phyloP scores from a whole-genome alignment of 768 basidiomycete genomes.

The Mycena rosella region DNA sequence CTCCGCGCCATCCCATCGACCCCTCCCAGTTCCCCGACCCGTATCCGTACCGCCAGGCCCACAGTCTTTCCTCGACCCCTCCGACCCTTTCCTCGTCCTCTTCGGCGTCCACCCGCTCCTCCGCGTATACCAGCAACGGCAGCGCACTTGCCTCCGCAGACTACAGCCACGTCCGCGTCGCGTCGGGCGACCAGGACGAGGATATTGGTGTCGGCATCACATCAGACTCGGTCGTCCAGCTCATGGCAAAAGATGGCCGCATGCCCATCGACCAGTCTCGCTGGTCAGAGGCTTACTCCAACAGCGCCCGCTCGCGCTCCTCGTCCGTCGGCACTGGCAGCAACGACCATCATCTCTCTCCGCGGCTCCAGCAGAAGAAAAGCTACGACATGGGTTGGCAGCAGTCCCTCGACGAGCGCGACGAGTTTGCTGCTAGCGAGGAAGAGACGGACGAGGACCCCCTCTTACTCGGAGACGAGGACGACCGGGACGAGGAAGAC shows the following conservation, averaged over 20 bases:
- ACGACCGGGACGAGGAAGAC: slow-evolving; percentile 63
- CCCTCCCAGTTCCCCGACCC: slow-evolving; percentile 80
- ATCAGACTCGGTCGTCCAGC: slow-evolving; percentile 73
- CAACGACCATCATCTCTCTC: slow-evolving; percentile 58
- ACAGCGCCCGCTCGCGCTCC: slow-evolving; percentile 75
- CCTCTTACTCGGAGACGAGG: slow-evolving; percentile 59
- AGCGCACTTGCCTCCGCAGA: slow-evolving; percentile 72
- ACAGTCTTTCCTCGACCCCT: slow-evolving; percentile 57
- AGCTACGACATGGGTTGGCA: slow-evolving; percentile 86
- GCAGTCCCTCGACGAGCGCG: slow-evolving; percentile 72
- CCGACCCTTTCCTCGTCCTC: slow-evolving; percentile 82
- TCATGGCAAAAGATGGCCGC: slow-evolving; percentile 57
- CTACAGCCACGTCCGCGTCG: slow-evolving; percentile 75
- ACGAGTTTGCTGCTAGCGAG: slow-evolving; percentile 71
- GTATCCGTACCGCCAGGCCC: slow-evolving; percentile 70
- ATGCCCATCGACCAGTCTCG: slow-evolving; percentile 68
- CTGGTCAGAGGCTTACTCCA: slow-evolving; percentile 82
- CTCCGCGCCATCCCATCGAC: slow-evolving; percentile 64
- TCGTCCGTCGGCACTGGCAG: slow-evolving; percentile 64
- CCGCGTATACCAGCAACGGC: slow-evolving; percentile 81
- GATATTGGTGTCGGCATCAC: slow-evolving; percentile 66
- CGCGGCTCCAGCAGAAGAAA: slow-evolving; percentile 70
- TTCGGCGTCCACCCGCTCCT: slow-evolving; percentile 78
- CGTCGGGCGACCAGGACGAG: slow-evolving; percentile 71
- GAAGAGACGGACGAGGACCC: slow-evolving; percentile 67